Evolutionary conservation across 2,329 filamentous ascomycete species (phyloP).

Genomic region (Cercospora canescens): DNA sequence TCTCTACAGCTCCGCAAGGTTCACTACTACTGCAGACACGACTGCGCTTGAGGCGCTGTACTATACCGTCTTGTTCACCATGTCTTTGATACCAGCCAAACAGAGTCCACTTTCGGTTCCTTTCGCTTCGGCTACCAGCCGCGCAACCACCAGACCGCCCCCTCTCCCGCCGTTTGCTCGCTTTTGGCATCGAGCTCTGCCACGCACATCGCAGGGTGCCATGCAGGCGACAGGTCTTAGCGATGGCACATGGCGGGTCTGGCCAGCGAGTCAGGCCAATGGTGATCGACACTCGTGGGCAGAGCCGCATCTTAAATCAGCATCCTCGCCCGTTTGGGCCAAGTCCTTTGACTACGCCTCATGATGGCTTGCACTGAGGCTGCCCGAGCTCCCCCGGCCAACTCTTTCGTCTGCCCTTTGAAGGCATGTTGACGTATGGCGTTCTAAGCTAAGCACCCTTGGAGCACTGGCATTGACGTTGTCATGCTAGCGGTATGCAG

Average conservation of each 20-base stretch:
- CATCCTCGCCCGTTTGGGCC: background rate
- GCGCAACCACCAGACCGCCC: background rate
- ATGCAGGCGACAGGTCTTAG: slow-evolving; percentile 10
- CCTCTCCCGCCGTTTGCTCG: background rate
- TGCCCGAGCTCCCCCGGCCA: slow-evolving; percentile 16
- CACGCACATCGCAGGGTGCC: background rate
- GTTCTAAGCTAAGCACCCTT: slow-evolving; percentile 8
- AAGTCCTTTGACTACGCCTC: slow-evolving; percentile 7
- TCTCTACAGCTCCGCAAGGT: slow-evolving; percentile 12
- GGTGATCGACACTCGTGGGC: slow-evolving; percentile 1
- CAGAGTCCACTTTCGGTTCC: slow-evolving; percentile 4
- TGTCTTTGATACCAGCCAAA: background rate
- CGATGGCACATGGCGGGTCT: slow-evolving; percentile 12
- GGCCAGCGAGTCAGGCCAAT: slow-evolving; percentile 10
- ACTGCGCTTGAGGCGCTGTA: slow-evolving; percentile 24
- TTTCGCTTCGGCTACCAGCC: background rate
- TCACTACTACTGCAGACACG: slow-evolving; percentile 18
- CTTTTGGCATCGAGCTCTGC: slow-evolving; percentile 3
- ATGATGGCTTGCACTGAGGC: slow-evolving; percentile 18
- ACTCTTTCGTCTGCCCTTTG: slow-evolving; percentile 2
- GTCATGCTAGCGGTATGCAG: slow-evolving; percentile 10
- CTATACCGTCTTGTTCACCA: slow-evolving; percentile 16
- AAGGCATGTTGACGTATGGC: slow-evolving; percentile 20
- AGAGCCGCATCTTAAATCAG: slow-evolving; percentile 26
- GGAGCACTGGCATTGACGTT: slow-evolving; percentile 11